phyloP scores from a whole-genome alignment of 2,329 filamentous ascomycete species.

The Colletotrichum sp. region DNA sequence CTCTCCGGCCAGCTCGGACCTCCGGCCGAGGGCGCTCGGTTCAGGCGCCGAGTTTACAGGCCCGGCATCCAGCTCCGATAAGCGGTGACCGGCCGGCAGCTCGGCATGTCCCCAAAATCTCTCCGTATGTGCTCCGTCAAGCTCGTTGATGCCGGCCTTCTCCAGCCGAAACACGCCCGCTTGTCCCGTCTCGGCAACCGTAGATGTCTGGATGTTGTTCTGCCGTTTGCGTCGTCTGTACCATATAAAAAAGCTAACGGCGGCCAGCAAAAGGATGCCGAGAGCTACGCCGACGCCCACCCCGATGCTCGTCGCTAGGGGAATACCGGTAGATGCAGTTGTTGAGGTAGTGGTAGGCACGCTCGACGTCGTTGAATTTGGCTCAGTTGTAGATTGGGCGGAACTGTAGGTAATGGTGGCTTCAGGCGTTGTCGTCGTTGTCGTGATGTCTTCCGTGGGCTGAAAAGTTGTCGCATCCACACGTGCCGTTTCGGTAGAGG shows the following conservation, averaged over 20 bases:
- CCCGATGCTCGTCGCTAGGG: not conserved
- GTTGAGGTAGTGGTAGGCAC: not conserved
- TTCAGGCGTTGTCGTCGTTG: not conserved
- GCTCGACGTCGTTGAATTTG: not conserved
- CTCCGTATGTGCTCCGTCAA: not conserved
- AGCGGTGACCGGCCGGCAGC: not conserved
- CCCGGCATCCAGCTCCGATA: not conserved
- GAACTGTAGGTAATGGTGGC: not conserved
- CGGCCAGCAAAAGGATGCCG: rapidly evolving
- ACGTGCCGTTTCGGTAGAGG: not conserved
- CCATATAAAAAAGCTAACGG: not conserved
- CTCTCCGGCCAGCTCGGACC: not conserved
- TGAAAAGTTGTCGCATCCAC: not conserved
- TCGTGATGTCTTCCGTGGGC: not conserved
- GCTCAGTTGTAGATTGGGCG: not conserved
- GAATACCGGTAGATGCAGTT: not conserved
- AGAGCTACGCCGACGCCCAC: not conserved
- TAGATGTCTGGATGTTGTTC: not conserved
- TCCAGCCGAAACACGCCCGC: not conserved
- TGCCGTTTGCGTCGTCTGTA: not conserved
- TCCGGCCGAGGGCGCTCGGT: not conserved
- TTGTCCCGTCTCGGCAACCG: not conserved
- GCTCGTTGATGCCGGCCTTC: not conserved
- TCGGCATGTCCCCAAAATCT: not conserved
- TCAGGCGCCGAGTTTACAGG: not conserved